Conservation (phyloP, 1,284 basidiomycete genomes). For the Boletus holoroseus region DNA sequence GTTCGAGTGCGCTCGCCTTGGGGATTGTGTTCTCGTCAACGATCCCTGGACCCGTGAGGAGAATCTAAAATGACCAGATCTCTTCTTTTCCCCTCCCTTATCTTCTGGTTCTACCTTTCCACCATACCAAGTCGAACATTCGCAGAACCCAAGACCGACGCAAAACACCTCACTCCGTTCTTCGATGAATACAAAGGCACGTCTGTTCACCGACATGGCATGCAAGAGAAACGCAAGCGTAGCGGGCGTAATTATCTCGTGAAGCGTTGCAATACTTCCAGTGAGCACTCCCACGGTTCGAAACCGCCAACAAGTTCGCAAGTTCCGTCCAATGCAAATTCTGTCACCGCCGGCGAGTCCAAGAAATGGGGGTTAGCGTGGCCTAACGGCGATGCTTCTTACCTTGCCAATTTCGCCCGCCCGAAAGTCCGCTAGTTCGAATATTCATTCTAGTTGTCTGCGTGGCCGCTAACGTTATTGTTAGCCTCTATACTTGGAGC, state of each 20-base stretch:
- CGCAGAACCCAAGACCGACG: conserved; percentile 1
- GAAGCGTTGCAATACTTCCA: conserved; percentile 22
- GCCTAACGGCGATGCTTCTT: conserved; percentile 40
- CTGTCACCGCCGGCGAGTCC: background rate
- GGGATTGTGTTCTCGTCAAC: background rate
- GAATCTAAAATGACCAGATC: conserved; percentile 14
- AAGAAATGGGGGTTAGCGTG: conserved; percentile 43
- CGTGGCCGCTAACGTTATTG: conserved; percentile 6
- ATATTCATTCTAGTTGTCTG: background rate
- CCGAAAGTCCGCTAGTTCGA: conserved; percentile 35
- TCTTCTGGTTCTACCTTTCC: conserved; percentile 12
- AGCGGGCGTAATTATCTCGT: conserved; percentile 12
- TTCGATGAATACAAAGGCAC: conserved; percentile 1
- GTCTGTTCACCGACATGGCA: background rate
- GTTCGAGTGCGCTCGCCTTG: background rate
- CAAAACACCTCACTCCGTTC: conserved; percentile 5
- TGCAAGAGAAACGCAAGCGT: conserved; percentile 19
- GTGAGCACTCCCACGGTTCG: conserved; percentile 13
- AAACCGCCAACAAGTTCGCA: conserved; percentile 11
- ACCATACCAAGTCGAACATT: background rate
- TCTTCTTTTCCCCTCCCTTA: conserved; percentile 7
- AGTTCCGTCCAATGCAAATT: conserved; percentile 6
- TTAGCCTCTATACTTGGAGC: conserved; percentile 30
- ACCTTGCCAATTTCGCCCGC: conserved; percentile 32
- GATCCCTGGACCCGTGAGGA: background rate